These are phyloP conservation scores for Colletotrichum plurivorum DNA, from an alignment of 2,329 filamentous ascomycete species.

Conservation along the genomic window DNA sequence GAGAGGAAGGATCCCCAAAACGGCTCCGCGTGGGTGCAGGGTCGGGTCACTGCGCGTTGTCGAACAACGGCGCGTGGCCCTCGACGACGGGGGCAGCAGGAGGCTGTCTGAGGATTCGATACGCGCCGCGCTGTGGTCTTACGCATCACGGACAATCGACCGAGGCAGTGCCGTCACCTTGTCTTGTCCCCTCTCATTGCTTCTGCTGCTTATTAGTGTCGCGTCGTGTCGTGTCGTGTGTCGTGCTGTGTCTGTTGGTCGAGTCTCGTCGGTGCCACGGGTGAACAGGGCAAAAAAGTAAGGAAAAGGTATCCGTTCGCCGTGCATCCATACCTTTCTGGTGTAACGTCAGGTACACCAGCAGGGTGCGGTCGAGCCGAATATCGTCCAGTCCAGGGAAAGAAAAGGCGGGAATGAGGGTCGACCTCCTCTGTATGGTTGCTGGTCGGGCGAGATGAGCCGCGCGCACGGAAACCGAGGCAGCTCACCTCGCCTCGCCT, in stretches of 20 bases:
- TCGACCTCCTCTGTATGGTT: neutral
- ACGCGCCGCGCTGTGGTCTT: slow-evolving; percentile 2
- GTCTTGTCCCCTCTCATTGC: too few species aligned
- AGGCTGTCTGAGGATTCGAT: neutral
- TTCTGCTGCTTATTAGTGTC: too few species aligned
- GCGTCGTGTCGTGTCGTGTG: neutral
- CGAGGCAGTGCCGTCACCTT: slow-evolving; percentile 19
- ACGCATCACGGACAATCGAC: slow-evolving; percentile 11
- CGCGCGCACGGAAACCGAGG: slow-evolving; percentile 1
- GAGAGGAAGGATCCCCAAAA: neutral
- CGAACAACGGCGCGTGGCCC: neutral
- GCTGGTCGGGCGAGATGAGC: slow-evolving; percentile 20
- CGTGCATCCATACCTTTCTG: too few species aligned
- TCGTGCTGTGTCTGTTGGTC: neutral
- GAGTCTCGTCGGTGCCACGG: slow-evolving; percentile 4
- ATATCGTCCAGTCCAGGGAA: neutral
- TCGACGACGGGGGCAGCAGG: neutral
- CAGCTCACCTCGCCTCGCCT: slow-evolving; percentile 15
- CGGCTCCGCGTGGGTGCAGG: neutral
- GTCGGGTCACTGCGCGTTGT: neutral
- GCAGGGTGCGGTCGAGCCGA: too few species aligned
- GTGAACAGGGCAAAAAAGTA: neutral
- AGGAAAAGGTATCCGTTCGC: too few species aligned
- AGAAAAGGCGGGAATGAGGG: slow-evolving; percentile 30
- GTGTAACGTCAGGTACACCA: too few species aligned